phyloP scores from a whole-genome alignment of 495 filamentous ascomycete species.

The Patellaria atrata region DNA sequence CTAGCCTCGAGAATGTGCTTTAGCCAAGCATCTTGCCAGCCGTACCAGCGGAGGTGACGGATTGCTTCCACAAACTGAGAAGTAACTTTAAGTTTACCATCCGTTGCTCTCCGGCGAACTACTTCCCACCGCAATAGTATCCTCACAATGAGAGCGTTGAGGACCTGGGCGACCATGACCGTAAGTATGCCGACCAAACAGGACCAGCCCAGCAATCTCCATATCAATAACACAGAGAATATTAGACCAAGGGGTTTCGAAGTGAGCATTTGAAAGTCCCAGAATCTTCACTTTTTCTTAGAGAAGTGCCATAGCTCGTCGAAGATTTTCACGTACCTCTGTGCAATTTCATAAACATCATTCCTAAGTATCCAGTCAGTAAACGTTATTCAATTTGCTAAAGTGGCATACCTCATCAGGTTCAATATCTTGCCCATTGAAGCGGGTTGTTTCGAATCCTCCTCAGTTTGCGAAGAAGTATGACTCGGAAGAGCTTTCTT shows the following conservation, averaged over 20 bases:
- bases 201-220: conserved; percentile 63
- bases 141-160: conserved; percentile 50
- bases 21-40: conserved; percentile 73
- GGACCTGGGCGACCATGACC: conserved; percentile 45
- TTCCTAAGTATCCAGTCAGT: conserved; percentile 23
- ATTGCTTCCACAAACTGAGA: conserved; percentile 74
- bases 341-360: conserved; percentile 72
- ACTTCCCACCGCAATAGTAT: conserved; percentile 47
- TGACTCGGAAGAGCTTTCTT: too few species aligned
- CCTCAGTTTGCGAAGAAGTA: too few species aligned
- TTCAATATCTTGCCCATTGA: conserved; percentile 78
- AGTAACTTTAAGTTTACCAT: conserved; percentile 55
- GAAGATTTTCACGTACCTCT: conserved; percentile 28
- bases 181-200: conserved; percentile 57
- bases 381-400: conserved; percentile 4
- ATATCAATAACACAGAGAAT: conserved; percentile 53
- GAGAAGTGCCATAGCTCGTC: too few species aligned
- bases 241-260: conserved; percentile 52
- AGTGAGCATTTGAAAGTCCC: conserved; percentile 58
- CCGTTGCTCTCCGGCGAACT: conserved; percentile 49
- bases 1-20: conserved; percentile 54
- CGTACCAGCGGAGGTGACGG: conserved; percentile 76
- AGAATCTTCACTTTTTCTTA: conserved; percentile 36
- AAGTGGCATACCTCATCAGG: conserved; percentile 53
- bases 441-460: conserved; percentile 40